phyloP scores from a whole-genome alignment of 2,329 filamentous ascomycete genomes.

The Akanthomyces muscarius region DNA sequence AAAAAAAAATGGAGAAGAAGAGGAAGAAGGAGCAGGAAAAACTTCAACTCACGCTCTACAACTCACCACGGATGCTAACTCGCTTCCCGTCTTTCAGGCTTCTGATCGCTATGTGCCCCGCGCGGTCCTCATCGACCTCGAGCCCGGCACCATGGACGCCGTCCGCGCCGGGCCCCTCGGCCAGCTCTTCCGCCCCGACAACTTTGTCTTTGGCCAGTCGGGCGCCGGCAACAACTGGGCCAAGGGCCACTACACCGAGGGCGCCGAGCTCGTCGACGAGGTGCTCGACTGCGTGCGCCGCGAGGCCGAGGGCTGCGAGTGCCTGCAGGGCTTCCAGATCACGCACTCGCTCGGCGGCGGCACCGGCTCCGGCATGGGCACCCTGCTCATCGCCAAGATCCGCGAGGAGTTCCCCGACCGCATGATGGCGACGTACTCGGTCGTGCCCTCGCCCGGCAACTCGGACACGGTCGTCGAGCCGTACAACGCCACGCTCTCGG shows the following conservation, averaged over 20 bases:
- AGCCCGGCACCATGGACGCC: conserved; percentile 99
- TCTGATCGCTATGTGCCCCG: conserved; percentile 97
- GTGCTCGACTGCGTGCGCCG: conserved; percentile 97
- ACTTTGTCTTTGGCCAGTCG: conserved; percentile 99
- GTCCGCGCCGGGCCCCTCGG: conserved; percentile 97
- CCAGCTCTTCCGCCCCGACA: conserved; percentile 98
- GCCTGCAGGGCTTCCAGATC: conserved; percentile 99
- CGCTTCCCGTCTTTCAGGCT: conserved; percentile 52
- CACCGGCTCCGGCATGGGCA: conserved; percentile 99
- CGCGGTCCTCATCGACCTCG: conserved; percentile 97
- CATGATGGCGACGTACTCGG: conserved; percentile 99
- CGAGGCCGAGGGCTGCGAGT: conserved; percentile 98
- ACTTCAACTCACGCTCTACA: background rate
- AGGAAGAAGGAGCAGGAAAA: too few relatives aligned
- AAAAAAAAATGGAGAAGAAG: background rate
- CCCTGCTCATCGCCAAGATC: conserved; percentile 98
- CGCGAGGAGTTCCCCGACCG: conserved; percentile 99
- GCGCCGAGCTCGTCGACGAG: conserved; percentile 96
- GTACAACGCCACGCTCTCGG: conserved; percentile 98
- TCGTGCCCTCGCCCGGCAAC: conserved; percentile 97
- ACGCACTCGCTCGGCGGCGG: conserved; percentile 99
- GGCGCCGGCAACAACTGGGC: conserved; percentile 99
- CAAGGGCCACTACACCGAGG: conserved; percentile 99
- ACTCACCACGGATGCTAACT: background rate
- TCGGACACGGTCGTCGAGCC: conserved; percentile 99